Percentiles rank a stretch among this genome's conserved stretches.
Evolutionary conservation across 768 basidiomycete species (phyloP).

Genomic region (Lentinula detonsa): DNA sequence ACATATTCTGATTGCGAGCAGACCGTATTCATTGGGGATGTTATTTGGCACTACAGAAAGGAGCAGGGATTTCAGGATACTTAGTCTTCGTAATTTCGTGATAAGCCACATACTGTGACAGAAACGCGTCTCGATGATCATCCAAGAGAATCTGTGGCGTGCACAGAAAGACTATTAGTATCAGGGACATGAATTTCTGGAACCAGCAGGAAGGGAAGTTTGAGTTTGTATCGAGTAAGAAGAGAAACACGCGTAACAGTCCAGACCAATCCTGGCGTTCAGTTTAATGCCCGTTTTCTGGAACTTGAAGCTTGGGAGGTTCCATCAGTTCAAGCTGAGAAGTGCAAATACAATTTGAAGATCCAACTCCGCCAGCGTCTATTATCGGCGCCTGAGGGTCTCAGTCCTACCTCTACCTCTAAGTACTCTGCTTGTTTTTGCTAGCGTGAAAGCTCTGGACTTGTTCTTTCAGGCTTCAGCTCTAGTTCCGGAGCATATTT

Average conservation of each 20-base stretch:
- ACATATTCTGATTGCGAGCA: no score
- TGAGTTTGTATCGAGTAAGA: not conserved
- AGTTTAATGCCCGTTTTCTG: not conserved
- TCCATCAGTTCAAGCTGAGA: not conserved
- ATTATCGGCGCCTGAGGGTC: not conserved
- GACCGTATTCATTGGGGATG: no score
- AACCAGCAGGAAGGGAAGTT: not conserved
- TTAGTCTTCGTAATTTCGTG: no score
- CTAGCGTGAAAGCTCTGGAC: no score
- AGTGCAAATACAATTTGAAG: no score
- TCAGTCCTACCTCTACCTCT: no score
- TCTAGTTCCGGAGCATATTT: no score
- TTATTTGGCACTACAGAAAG: no score
- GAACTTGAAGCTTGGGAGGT: not conserved
- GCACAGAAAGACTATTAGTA: not conserved
- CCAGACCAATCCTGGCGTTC: not conserved
- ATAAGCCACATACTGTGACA: no score
- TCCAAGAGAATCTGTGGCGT: not conserved
- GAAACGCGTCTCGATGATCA: not conserved
- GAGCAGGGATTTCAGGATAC: no score
- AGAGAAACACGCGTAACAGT: not conserved
- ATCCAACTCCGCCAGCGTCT: not conserved
- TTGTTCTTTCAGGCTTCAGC: no score
- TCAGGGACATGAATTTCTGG: not conserved
- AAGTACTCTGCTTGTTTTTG: no score